Percentiles rank a stretch among this genome's conserved stretches.
Evolutionary conservation across 306 rosid genomes (phyloP).

Genomic region (Cyclanthera cordifolia): DNA sequence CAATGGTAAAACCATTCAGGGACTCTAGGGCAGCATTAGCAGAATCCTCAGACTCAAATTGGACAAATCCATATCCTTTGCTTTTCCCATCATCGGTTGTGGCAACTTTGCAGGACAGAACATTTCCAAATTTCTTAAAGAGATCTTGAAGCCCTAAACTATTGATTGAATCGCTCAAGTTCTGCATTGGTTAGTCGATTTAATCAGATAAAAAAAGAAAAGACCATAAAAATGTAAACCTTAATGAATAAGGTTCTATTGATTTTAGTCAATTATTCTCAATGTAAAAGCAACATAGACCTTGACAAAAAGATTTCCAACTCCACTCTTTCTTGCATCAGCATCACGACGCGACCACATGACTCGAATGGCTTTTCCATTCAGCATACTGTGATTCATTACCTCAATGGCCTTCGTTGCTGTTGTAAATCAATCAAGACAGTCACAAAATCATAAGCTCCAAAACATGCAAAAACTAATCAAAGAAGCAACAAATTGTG

Average conservation of each 20-base stretch:
- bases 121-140: constrained; percentile 51
- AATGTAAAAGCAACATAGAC: constrained; percentile 17
- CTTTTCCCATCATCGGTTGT: constrained; percentile 70
- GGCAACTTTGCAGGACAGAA: constrained; percentile 69
- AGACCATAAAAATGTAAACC: not conserved
- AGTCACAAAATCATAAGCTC: not conserved
- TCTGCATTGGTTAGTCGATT: constrained; percentile 30
- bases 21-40: constrained; percentile 59
- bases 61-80: constrained; percentile 82
- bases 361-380: constrained; percentile 65
- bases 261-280: not conserved
- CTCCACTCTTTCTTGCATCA: constrained; percentile 50
- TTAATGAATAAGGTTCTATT: not conserved
- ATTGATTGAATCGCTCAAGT: constrained; percentile 43
- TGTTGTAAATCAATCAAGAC: constrained; percentile 1
- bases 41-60: constrained; percentile 69
- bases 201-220: constrained; percentile 7
- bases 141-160: constrained; percentile 43
- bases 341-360: constrained; percentile 80
- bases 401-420: constrained; percentile 51
- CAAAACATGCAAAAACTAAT: not conserved
- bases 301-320: constrained; percentile 80
- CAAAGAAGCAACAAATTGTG: not conserved
- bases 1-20: constrained; percentile 48
- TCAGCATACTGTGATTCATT: constrained; percentile 44